phyloP scores from a whole-genome alignment of 208 protist genomes.

The Acanthamoeba rhysodes region DNA sequence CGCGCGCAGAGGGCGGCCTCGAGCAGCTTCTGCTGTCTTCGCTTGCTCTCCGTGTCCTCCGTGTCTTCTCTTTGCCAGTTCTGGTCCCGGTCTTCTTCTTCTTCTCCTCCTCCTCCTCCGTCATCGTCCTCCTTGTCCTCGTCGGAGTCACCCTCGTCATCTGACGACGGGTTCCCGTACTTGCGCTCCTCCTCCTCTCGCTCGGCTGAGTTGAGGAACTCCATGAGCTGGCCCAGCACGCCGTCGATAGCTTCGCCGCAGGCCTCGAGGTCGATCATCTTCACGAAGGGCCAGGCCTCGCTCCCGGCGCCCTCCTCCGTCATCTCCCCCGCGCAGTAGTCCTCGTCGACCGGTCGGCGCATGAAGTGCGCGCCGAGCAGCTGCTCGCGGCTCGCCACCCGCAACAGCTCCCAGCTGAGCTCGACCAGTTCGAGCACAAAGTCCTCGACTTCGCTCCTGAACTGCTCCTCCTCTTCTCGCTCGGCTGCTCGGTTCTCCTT shows the following conservation, averaged over 20 bases:
- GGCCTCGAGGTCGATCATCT: neutral
- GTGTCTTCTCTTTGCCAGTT: neutral
- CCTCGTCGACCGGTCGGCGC: constrained; percentile 5
- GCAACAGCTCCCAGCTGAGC: constrained; percentile 4
- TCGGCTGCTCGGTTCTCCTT: neutral
- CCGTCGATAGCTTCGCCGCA: neutral
- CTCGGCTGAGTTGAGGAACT: neutral
- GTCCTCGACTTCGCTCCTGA: neutral
- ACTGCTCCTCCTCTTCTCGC: neutral
- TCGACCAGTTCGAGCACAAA: constrained; percentile 25
- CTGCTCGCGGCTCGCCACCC: neutral
- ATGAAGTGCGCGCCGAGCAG: neutral
- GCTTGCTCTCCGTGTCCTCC: neutral
- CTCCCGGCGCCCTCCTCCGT: neutral
- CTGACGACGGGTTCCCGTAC: neutral
- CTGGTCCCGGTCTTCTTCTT: neutral
- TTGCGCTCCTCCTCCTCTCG: constrained; percentile 13
- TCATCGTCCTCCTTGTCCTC: neutral
- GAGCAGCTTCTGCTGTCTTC: neutral
- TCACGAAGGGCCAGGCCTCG: neutral
- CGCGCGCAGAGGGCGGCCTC: no score
- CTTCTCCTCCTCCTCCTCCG: neutral
- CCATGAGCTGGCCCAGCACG: neutral
- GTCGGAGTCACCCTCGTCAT: neutral
- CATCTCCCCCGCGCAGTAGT: neutral